phyloP scores from a whole-genome alignment of 1,139 yeast genomes.

The Kluyveromyces sp. region DNA sequence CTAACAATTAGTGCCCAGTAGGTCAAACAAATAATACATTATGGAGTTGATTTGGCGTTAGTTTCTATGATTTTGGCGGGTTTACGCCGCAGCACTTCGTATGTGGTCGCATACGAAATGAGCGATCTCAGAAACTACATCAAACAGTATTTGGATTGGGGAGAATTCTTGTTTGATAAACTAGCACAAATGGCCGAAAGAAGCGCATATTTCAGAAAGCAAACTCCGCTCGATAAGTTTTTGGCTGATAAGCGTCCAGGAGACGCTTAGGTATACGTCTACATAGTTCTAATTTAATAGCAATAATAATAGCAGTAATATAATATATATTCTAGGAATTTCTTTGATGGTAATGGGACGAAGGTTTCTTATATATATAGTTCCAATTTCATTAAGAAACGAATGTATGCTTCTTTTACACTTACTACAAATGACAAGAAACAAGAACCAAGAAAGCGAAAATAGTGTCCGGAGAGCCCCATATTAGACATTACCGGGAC shows the following conservation, averaged over 20 bases:
- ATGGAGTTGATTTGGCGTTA: slow-evolving; percentile 46
- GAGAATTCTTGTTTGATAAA: slow-evolving; percentile 46
- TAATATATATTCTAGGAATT: no score
- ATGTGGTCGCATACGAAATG: slow-evolving; percentile 31
- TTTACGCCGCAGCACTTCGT: slow-evolving; percentile 56
- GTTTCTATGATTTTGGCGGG: slow-evolving; percentile 60
- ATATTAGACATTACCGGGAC: neutral
- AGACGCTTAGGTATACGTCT: neutral
- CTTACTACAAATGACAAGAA: no score
- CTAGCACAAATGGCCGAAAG: slow-evolving; percentile 20
- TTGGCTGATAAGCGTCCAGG: slow-evolving; percentile 6
- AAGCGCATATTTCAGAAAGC: slow-evolving; percentile 20
- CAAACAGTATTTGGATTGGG: slow-evolving; percentile 45
- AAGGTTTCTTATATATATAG: no score
- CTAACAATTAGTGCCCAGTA: neutral
- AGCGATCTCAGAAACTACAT: slow-evolving; percentile 50
- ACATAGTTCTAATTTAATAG: no score
- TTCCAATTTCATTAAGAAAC: no score
- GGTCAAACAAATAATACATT: slow-evolving; percentile 34
- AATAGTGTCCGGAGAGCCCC: neutral
- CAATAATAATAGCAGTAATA: neutral
- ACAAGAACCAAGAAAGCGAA: neutral
- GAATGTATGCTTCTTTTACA: no score
- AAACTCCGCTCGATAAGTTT: slow-evolving; percentile 16
- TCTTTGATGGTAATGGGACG: no score